phyloP scores from a whole-genome alignment of 2,329 filamentous ascomycete species.

The Cylindrodendrum hubeiense region DNA sequence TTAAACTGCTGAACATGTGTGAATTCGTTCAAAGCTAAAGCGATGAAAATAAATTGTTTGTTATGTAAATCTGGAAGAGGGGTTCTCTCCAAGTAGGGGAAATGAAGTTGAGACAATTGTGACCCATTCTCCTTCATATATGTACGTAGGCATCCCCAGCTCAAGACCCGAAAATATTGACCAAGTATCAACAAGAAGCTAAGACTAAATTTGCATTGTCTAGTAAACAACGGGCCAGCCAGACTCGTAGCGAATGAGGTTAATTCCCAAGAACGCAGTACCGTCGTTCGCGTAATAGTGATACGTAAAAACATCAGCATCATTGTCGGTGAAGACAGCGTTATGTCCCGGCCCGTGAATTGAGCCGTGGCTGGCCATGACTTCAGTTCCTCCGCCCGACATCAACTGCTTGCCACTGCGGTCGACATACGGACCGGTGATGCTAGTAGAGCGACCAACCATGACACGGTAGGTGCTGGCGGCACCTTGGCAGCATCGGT shows the following conservation, averaged over 20 bases:
- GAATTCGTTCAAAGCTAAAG: no score
- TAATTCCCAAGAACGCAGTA: conserved; percentile 45
- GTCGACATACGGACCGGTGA: conserved; percentile 47
- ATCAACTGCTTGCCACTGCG: conserved; percentile 41
- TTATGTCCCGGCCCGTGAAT: conserved; percentile 49
- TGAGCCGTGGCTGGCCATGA: conserved; percentile 44
- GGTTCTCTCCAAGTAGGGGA: no score
- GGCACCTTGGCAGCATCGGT: conserved; percentile 47
- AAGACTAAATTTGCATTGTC: conserved; percentile 9
- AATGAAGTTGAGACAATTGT: no score
- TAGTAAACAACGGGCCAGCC: conserved; percentile 49
- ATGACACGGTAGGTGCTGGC: conserved; percentile 48
- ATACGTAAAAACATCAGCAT: conserved; percentile 48
- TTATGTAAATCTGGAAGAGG: no score
- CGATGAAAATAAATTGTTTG: no score
- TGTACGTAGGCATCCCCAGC: not conserved
- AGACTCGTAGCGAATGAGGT: conserved; percentile 46
- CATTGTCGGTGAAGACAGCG: conserved; percentile 47
- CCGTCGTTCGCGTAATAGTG: conserved; percentile 46
- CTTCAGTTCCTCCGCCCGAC: conserved; percentile 46
- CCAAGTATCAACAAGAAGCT: not conserved
- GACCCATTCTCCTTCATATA: not conserved
- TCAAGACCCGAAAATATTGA: not conserved
- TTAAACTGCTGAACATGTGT: no score
- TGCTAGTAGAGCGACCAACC: conserved; percentile 47